Conservation (phyloP, 352 stramenopile species). For the Phytophthora sp. region DNA sequence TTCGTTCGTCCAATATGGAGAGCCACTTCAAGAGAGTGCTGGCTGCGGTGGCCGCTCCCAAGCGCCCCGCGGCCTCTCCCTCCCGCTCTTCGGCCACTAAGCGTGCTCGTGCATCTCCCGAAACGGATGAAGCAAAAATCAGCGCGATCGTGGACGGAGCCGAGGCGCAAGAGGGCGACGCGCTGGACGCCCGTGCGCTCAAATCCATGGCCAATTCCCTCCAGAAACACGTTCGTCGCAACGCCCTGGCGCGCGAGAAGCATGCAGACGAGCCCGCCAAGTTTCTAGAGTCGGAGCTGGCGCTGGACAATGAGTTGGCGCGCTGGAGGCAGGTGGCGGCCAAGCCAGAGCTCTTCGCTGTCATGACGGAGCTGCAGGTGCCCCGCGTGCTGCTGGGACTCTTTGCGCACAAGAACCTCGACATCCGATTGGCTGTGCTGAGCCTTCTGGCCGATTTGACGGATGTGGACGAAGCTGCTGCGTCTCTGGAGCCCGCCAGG, state of each 20-base stretch:
- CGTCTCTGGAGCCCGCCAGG: conserved; percentile 47
- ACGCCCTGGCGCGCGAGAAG: conserved; percentile 83
- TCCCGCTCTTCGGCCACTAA: conserved; percentile 4
- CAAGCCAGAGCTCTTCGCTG: conserved; percentile 57
- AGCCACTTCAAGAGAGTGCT: conserved; percentile 71
- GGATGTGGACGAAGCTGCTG: conserved; percentile 61
- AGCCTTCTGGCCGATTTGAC: conserved; percentile 76
- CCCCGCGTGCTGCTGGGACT: conserved; percentile 77
- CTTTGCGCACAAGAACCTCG: conserved; percentile 83
- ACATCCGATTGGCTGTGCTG: conserved; percentile 66
- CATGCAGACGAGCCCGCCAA: conserved; percentile 74
- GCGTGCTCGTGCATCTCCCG: conserved; percentile 24
- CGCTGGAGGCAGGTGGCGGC: conserved; percentile 67
- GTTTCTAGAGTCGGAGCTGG: conserved; percentile 88
- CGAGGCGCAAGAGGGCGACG: conserved; percentile 50
- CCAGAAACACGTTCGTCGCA: conserved; percentile 76
- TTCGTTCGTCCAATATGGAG: conserved; percentile 42
- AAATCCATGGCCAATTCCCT: conserved; percentile 75
- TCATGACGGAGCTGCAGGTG: conserved; percentile 66
- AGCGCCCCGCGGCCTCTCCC: conserved; percentile 26
- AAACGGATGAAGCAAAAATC: conserved; percentile 38
- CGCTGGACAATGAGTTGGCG: conserved; percentile 58
- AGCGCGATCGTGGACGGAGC: conserved; percentile 52
- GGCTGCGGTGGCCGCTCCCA: conserved; percentile 30
- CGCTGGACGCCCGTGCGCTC: conserved; percentile 72